Evolutionary conservation across 208 protist species (phyloP), one percentile per base, ranked within the genome.

Genomic region (Porcisia deanei): DNA sequence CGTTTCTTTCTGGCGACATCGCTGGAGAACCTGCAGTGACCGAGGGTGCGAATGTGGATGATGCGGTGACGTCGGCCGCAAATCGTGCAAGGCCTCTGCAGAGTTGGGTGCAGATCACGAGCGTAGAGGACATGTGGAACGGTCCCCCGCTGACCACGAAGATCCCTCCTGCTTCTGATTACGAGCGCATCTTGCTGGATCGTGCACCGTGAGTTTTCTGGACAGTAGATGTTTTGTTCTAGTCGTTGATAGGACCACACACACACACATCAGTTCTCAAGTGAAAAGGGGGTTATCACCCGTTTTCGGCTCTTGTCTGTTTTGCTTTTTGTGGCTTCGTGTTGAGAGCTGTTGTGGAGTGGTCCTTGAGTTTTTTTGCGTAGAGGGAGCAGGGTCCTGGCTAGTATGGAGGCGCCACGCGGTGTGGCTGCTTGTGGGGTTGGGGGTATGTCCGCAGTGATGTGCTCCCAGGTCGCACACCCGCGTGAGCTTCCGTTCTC

Each of bases 121-220:
- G 81, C 9, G 80, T 87, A 10, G 87, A 89, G 71, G 88, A 91
- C 16, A 68, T 95, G 54, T 93, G 85, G 83, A 66, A 85, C 41
- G 83, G 88, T 18, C 82, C 85, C 34, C 78, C 87, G 39, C 43
- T 91, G 65, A 87, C 74, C 47, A 82, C 67, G 20, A 93, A 93
- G 57, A 85, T 91, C 0, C 91, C 91, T n/a, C 87, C 88, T 9
- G 91, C 91, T 45, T 55, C 72, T 7, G 91, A 95, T 79, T 95
- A 91, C 58, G 88, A 92, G 68, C 86, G 89, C 22, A 76, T 93
- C 22, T 76, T 95, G 63, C 66, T 91, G 34, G 77, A 86, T 63
- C 61, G 73, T 9, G n/a, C 67, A 20, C 37, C 8, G 20, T 53
- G 49, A 71, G 49, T 9, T 67, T 14, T 34, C 63, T n/a, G 41